phyloP scores from a whole-genome alignment of 1,284 basidiomycete genomes.

The Phlebopus sp. region DNA sequence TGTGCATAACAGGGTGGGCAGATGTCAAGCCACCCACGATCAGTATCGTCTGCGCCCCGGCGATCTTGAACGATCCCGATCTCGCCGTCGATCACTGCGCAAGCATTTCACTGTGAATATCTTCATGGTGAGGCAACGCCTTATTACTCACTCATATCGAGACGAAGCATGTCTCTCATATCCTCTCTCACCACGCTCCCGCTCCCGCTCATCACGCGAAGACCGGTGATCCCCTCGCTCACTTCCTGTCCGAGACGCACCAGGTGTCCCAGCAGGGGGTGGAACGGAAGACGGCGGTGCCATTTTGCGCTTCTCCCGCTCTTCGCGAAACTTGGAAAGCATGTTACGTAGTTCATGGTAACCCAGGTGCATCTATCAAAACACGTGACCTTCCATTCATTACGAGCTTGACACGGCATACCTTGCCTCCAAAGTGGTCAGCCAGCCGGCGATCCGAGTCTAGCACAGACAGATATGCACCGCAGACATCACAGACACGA shows the following conservation, averaged over 20 bases:
- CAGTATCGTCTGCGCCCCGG: conserved; percentile 70
- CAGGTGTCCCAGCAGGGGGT: conserved; percentile 27
- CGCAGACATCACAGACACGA: conserved; percentile 98
- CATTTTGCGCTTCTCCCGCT: conserved; percentile 79
- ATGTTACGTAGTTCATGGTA: conserved; percentile 97
- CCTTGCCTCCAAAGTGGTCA: conserved; percentile 99
- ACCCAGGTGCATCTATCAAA: conserved; percentile 90
- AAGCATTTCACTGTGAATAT: conserved; percentile 13
- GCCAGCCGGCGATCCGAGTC: conserved; percentile 98
- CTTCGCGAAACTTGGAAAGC: conserved; percentile 84
- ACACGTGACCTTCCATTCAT: conserved; percentile 21
- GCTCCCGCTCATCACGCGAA: conserved; percentile 60
- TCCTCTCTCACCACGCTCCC: conserved; percentile 58
- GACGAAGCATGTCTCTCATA: conserved; percentile 67
- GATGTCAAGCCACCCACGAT: conserved; percentile 17
- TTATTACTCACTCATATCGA: conserved; percentile 68
- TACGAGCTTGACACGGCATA: conserved; percentile 36
- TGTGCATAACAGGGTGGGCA: neutral
- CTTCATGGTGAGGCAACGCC: neutral
- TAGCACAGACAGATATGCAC: conserved; percentile 95
- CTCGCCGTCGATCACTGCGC: conserved; percentile 56
- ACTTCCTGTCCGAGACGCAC: conserved; percentile 36
- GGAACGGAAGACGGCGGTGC: conserved; percentile 42
- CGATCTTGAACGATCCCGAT: conserved; percentile 77
- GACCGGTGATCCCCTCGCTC: conserved; percentile 51